A percentile compares a stretch with the other conserved stretches of the same genome.
These are phyloP conservation scores for Colletotrichum paranaense DNA, from an alignment of 2,329 filamentous ascomycete genomes.

Conservation along the genomic window DNA sequence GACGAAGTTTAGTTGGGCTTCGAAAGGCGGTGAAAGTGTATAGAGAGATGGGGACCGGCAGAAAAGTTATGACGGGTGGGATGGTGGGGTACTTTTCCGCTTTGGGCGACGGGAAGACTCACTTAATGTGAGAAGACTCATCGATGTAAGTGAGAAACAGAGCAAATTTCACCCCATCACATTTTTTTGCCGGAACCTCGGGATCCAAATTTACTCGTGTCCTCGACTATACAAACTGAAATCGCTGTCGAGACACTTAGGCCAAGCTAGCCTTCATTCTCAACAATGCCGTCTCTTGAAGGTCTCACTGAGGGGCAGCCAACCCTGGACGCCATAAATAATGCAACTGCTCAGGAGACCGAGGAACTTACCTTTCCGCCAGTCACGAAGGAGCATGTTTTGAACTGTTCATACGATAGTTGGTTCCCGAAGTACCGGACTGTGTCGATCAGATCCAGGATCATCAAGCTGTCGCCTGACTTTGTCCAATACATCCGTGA, in stretches of 20 bases:
- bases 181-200: background rate
- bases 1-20: conserved; percentile 10
- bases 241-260: background rate
- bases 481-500: conserved; percentile 91
- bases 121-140: conserved; percentile 29
- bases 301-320: conserved; percentile 35
- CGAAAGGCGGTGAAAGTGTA: conserved; percentile 18
- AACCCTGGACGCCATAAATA: conserved; percentile 24
- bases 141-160: conserved; percentile 28
- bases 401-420: conserved; percentile 92
- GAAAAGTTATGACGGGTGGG: conserved; percentile 25
- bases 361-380: conserved; percentile 78
- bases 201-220: background rate
- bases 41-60: conserved; percentile 11
- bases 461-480: conserved; percentile 79
- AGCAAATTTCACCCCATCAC: background rate
- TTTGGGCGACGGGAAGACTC: conserved; percentile 31
- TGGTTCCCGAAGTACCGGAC: conserved; percentile 87
- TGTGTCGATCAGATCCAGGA: conserved; percentile 85
- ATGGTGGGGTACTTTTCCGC: conserved; percentile 32
- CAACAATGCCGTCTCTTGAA: conserved; percentile 47
- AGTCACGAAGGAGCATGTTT: conserved; percentile 85
- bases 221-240: background rate
- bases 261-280: background rate
- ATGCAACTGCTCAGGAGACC: conserved; percentile 31